Base-by-base conservation (phyloP, 2,329 filamentous ascomycete species). In the Pseudofabraea citricarpa region DNA sequence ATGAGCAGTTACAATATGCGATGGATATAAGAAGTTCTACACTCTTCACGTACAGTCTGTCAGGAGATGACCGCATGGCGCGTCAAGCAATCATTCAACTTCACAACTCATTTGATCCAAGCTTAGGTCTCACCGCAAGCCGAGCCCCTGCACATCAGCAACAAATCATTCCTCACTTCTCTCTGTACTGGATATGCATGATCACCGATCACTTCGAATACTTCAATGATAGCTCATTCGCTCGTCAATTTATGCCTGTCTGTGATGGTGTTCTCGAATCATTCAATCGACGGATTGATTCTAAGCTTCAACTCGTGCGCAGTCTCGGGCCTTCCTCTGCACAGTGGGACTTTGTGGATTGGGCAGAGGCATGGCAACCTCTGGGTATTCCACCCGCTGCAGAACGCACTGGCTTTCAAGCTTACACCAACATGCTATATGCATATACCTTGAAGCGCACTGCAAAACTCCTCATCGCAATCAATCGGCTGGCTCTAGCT, bases 341-440 rank as follows among this genome's bases (percentile, higher is more conserved):
- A n/a, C n/a, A n/a, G n/a, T 67, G 64, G 64, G 56, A 64, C 36
- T 67, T 61, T 37, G 62, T 65, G 3, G 64, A 67, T 41, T 67
- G 64, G 64, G 43, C n/a, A n/a, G n/a, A n/a, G n/a, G n/a, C n/a
- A n/a, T n/a, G n/a, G n/a, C n/a, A n/a, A n/a, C n/a, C n/a, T n/a
- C n/a, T n/a, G n/a, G n/a, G n/a, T n/a, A n/a, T n/a, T n/a, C n/a
- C n/a, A n/a, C n/a, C n/a, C n/a, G n/a, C n/a, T n/a, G n/a, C n/a
- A n/a, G n/a, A n/a, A n/a, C n/a, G n/a, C n/a, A n/a, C n/a, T n/a
- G n/a, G n/a, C n/a, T n/a, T n/a, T n/a, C 64, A 66, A 46, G 67
- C 68, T 0, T 70, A 68, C 43, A 64, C 64, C 47, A 69, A 61
- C 39, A 51, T 66, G 54, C 50, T 70, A 0, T 69, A 67, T 40